These are phyloP conservation scores for Neopestalotiopsis clavispora DNA, from an alignment of 2,329 filamentous ascomycete genomes.

Conservation along the genomic window DNA sequence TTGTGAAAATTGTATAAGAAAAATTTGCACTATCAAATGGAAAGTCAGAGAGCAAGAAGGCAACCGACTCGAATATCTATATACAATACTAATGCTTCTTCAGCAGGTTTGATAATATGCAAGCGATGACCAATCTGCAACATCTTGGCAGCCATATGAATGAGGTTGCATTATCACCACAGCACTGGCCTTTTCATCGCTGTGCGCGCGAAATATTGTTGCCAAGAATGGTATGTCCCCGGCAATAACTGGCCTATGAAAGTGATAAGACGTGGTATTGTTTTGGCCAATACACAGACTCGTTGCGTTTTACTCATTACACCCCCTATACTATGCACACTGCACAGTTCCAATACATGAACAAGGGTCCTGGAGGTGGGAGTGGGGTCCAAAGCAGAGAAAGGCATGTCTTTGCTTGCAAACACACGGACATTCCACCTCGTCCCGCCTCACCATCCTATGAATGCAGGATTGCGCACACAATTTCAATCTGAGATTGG, in stretches of 20 bases:
- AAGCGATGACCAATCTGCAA: not conserved
- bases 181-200: not conserved
- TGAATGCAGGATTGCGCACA: not conserved
- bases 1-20: not conserved
- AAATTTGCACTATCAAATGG: not conserved
- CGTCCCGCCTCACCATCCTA: not conserved
- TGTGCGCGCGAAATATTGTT: not conserved
- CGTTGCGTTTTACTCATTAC: not conserved
- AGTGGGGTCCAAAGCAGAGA: not conserved
- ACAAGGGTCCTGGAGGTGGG: not conserved
- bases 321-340: not conserved
- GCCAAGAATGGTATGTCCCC: slow-evolving; percentile 1
- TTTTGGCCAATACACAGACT: not conserved
- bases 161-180: not conserved
- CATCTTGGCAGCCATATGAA: not conserved
- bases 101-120: not conserved
- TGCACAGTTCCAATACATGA: slow-evolving; percentile 1
- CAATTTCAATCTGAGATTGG: not conserved
- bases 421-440: not conserved
- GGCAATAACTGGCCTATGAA: not conserved
- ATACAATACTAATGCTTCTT: not conserved
- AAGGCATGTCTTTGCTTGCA: not conserved
- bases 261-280: not conserved
- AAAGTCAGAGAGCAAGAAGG: not conserved
- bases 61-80: not conserved